Conservation (phyloP, 1,284 basidiomycete genomes). For the Trichosporon sp. region DNA sequence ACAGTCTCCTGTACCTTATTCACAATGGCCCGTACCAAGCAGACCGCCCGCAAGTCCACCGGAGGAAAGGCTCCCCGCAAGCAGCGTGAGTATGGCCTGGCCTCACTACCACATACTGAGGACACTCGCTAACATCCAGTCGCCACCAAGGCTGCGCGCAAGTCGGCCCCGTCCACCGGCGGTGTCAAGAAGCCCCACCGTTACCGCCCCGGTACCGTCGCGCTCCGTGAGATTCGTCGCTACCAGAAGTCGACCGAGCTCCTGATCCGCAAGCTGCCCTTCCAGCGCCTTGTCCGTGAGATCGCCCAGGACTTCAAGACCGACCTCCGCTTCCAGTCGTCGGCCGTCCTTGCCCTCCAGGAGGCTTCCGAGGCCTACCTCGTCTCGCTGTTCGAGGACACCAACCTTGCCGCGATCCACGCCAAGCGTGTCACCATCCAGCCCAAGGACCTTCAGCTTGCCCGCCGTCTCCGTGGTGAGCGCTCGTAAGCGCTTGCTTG, state of each 20-base stretch:
- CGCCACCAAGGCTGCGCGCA: slow-evolving; percentile 53
- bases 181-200: slow-evolving; percentile 60
- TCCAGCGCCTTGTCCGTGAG: slow-evolving; percentile 82
- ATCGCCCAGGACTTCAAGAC: slow-evolving; percentile 65
- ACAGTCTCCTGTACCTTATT: slow-evolving; percentile 5
- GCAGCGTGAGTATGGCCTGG: slow-evolving; percentile 36
- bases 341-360: slow-evolving; percentile 82
- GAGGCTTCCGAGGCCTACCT: slow-evolving; percentile 90
- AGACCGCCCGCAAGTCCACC: slow-evolving; percentile 61
- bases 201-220: slow-evolving; percentile 56
- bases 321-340: slow-evolving; percentile 88
- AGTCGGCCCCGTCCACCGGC: slow-evolving; percentile 52
- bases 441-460: slow-evolving; percentile 72
- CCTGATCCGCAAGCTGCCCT: slow-evolving; percentile 85
- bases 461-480: slow-evolving; percentile 71
- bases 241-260: slow-evolving; percentile 74
- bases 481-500: slow-evolving; percentile 58
- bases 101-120: not conserved
- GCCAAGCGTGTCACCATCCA: slow-evolving; percentile 80
- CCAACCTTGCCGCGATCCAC: slow-evolving; percentile 87
- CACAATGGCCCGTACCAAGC: slow-evolving; percentile 50
- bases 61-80: slow-evolving; percentile 55
- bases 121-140: slow-evolving; percentile 18
- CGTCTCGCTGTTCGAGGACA: slow-evolving; percentile 66
- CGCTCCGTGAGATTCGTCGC: slow-evolving; percentile 55